Percentiles rank a stretch among this genome's conserved stretches.
phyloP scores from a whole-genome alignment of 257 asterid genomes.

The Solanum microdontum region DNA sequence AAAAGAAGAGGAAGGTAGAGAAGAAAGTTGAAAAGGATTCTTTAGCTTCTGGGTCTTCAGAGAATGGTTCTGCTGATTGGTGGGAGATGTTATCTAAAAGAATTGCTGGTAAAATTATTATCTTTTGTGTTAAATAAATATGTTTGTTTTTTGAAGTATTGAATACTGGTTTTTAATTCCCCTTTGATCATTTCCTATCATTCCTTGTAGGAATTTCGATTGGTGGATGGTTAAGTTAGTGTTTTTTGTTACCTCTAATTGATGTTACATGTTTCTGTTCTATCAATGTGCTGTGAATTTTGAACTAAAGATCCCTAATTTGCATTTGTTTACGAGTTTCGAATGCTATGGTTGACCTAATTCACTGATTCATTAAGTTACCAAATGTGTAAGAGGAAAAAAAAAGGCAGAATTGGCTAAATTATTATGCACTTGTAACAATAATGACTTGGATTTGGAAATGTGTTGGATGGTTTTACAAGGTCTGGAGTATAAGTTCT shows the following conservation, averaged over 20 bases:
- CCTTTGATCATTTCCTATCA: neutral
- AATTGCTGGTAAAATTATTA: constrained; percentile 35
- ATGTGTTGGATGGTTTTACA: neutral
- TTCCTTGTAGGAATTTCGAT: neutral
- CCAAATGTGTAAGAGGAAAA: neutral
- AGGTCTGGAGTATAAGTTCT: neutral
- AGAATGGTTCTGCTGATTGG: constrained; percentile 58
- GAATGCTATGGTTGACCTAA: neutral
- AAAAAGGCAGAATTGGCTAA: neutral
- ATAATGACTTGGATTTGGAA: neutral
- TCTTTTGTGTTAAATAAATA: neutral
- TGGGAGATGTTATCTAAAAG: constrained; percentile 45
- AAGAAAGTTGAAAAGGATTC: constrained; percentile 37
- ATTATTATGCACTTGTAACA: neutral
- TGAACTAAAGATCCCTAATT: neutral
- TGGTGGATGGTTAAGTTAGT: neutral
- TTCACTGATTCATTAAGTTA: neutral
- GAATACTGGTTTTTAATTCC: neutral
- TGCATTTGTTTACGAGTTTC: neutral
- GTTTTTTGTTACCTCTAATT: neutral
- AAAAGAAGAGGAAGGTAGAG: constrained; percentile 57
- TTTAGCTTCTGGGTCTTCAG: constrained; percentile 40
- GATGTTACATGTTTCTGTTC: neutral
- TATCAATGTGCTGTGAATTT: neutral
- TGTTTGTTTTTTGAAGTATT: neutral